Percentiles rank a stretch among this genome's conserved stretches.
These are phyloP conservation scores for Macaranga tanarius DNA, from an alignment of 441 rosid genomes.

Conservation along the genomic window DNA sequence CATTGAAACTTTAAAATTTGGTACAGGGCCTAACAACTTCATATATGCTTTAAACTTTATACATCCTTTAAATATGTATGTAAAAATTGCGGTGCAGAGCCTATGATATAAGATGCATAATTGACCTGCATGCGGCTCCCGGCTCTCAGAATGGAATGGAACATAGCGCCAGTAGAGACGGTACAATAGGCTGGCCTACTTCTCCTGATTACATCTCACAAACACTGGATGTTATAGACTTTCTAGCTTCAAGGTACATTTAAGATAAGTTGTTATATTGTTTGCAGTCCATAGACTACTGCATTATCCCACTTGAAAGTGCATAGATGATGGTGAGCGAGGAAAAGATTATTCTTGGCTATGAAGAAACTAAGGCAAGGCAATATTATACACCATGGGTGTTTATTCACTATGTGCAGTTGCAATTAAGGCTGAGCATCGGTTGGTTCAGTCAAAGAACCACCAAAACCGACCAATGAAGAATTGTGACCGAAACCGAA, in stretches of 20 bases:
- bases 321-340: neutral
- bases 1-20: slow-evolving; percentile 1
- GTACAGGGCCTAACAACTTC: slow-evolving; percentile 62
- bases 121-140: slow-evolving; percentile 85
- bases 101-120: slow-evolving; percentile 63
- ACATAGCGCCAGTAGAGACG: slow-evolving; percentile 78
- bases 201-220: slow-evolving; percentile 50
- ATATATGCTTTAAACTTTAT: neutral
- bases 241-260: slow-evolving; percentile 66
- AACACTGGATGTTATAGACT: slow-evolving; percentile 59
- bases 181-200: slow-evolving; percentile 57
- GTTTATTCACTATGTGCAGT: neutral
- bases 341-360: neutral
- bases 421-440: too few species aligned
- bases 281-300: slow-evolving; percentile 1
- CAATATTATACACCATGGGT: neutral
- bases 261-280: slow-evolving; percentile 7
- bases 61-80: slow-evolving; percentile 20
- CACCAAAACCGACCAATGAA: too few species aligned
- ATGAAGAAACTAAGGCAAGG: neutral
- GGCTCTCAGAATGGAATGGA: slow-evolving; percentile 87
- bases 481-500: too few species aligned
- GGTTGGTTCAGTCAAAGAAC: too few species aligned
- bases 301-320: neutral
- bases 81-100: slow-evolving; percentile 46